Base-by-base conservation (phyloP, 2,329 filamentous ascomycete species). In the Diaporthe sp. region DNA sequence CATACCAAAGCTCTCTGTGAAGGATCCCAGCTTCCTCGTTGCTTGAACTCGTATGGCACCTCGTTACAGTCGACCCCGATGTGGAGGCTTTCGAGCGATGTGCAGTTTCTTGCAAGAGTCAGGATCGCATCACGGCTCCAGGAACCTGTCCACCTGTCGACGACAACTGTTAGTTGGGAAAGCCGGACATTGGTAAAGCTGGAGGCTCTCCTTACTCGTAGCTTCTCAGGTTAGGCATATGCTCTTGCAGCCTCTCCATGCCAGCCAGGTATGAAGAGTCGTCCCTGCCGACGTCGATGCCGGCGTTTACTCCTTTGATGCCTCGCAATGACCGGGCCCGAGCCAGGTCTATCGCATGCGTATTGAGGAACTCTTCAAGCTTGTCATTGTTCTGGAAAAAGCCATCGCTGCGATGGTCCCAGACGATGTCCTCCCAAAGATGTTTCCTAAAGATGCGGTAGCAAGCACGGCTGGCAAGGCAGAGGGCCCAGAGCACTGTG, bases 361-460 rank as follows among this genome's bases (percentile, higher is more conserved):
- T 50, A 2, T 50, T 15, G 3, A 71, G 40, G 55, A 71, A 71
- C 15, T 10, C 1, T 1, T 30, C 7, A 15, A 71, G 68, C 6
- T 13, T 17, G 40, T 28, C 2, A 25, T 25, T 12, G 28, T 60
- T 19, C 25, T 42, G 17, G 33, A 61, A 71, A 35, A 71, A 42
- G 8, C 19, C 42, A 50, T 71, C 45, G 45, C 35, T 61, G 45
- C 30, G 69, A 52, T 61, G 15, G 17, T 71, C 55, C 55, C 69
- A 61, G 45, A 61, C 55, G 30, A 61, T 71, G 10, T 50, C 42
- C 17, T 30, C 69, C 69, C 55, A 71, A 15, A 71, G 55, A 28
- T 71, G 8, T 52, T 47, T 60, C 17, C 57, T 52, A 33, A 54
- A 71, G 1, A 71, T 61, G n/a, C 55, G 55, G 19, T 61, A 30